phyloP scores from a whole-genome alignment of 805 yeast genomes.

The Saccharomycopsis fermentans region DNA sequence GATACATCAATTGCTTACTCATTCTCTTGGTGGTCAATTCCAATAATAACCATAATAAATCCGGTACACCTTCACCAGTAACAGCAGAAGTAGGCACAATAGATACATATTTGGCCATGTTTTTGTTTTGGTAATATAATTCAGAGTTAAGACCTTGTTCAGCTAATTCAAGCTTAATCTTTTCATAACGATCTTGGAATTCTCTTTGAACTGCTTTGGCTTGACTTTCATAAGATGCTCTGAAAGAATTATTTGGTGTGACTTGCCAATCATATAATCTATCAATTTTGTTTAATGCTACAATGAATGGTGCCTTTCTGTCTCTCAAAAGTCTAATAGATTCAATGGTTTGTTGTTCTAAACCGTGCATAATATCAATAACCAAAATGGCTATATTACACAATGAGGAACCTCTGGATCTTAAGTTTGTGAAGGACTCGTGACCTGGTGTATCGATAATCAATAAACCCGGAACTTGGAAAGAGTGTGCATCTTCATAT shows the following conservation, averaged over 20 bases:
- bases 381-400: conserved; percentile 99
- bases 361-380: conserved; percentile 97
- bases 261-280: conserved; percentile 93
- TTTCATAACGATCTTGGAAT: conserved; percentile 77
- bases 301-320: conserved; percentile 95
- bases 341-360: conserved; percentile 95
- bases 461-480: conserved; percentile 94
- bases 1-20: conserved; percentile 96
- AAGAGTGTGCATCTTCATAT: conserved; percentile 64
- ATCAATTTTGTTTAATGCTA: conserved; percentile 95
- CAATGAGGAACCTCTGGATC: conserved; percentile 97
- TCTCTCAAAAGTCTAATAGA: conserved; percentile 87
- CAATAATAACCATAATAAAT: conserved; percentile 86
- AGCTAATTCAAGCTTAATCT: conserved; percentile 82
- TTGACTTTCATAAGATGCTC: conserved; percentile 85
- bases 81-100: conserved; percentile 98
- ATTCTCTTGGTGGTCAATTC: conserved; percentile 97
- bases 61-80: conserved; percentile 99
- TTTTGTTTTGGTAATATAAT: conserved; percentile 89
- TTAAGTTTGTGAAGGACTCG: conserved; percentile 95
- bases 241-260: conserved; percentile 87
- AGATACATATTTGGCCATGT: conserved; percentile 86
- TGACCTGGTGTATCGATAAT: conserved; percentile 99
- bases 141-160: conserved; percentile 99
- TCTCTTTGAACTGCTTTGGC: conserved; percentile 78